phyloP scores from a whole-genome alignment of 202 grass and related monocot species.

The Dendrocalamus latiflorus region DNA sequence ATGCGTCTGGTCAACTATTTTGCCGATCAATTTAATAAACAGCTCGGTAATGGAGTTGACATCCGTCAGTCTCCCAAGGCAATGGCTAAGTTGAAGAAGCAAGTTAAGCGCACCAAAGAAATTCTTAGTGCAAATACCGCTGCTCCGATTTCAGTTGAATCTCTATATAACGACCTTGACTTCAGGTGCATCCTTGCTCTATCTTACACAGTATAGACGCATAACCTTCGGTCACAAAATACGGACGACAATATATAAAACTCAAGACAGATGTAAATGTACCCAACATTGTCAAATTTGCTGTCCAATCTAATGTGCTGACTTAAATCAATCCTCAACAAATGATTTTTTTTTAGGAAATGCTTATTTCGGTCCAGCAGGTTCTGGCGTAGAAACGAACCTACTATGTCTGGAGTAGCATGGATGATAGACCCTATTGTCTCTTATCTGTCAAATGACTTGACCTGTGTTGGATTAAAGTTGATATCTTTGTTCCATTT shows the following conservation, averaged over 20 bases:
- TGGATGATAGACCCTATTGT: background rate
- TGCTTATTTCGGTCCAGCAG: background rate
- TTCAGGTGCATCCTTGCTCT: slow-evolving; percentile 58
- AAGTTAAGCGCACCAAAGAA: slow-evolving; percentile 97
- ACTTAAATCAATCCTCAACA: background rate
- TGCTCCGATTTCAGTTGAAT: slow-evolving; percentile 94
- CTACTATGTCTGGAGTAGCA: slow-evolving; percentile 18
- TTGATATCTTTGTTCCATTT: too few relatives aligned
- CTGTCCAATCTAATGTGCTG: background rate
- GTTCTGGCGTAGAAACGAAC: background rate
- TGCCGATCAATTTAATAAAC: too few relatives aligned
- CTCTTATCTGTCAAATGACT: slow-evolving; percentile 10
- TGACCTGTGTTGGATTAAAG: too few relatives aligned
- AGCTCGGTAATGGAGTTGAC: too few relatives aligned
- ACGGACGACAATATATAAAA: background rate
- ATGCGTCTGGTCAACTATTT: too few relatives aligned
- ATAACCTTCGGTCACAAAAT: background rate
- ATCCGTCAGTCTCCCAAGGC: too few relatives aligned
- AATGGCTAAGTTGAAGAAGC: slow-evolving; percentile 99
- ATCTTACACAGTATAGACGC: background rate
- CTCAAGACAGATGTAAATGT: background rate
- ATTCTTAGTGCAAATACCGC: slow-evolving; percentile 87
- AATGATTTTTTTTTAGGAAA: background rate
- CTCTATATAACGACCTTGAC: slow-evolving; percentile 82
- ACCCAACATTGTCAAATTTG: background rate